Conservation (phyloP, 208 protist genomes). For the Acanthamoeba culbertsoni region DNA sequence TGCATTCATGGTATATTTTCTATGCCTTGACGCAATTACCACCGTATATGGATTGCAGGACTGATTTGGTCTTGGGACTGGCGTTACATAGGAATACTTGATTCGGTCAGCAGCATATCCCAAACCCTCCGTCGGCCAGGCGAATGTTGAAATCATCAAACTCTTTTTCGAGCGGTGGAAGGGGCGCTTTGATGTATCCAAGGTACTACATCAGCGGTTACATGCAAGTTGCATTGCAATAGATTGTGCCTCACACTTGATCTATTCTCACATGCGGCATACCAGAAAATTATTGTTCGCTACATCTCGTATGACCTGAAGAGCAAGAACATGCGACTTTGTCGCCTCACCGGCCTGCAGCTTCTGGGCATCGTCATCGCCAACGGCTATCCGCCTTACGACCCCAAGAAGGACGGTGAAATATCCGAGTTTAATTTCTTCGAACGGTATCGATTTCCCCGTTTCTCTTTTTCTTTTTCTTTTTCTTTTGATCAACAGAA, state of each 20-base stretch:
- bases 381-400: constrained; percentile 68
- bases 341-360: constrained; percentile 77
- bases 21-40: neutral
- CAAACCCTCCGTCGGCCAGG: constrained; percentile 71
- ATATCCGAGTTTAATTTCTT: constrained; percentile 69
- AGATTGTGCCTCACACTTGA: neutral
- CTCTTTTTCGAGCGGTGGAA: constrained; percentile 77
- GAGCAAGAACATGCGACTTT: constrained; percentile 37
- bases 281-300: constrained; percentile 47
- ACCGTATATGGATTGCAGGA: too few species aligned
- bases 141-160: constrained; percentile 85
- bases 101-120: constrained; percentile 66
- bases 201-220: neutral
- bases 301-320: constrained; percentile 61
- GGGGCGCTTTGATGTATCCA: constrained; percentile 44
- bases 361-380: constrained; percentile 81
- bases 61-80: neutral
- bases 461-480: neutral
- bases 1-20: constrained; percentile 24
- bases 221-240: neutral
- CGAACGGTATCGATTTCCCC: neutral
- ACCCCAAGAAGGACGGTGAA: constrained; percentile 48
- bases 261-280: neutral
- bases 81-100: constrained; percentile 64
- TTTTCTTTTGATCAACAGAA: too few species aligned